Percentiles rank a stretch among this genome's conserved stretches.
Conservation (phyloP, 2,329 filamentous ascomycete species). For the Alternaria solani region DNA sequence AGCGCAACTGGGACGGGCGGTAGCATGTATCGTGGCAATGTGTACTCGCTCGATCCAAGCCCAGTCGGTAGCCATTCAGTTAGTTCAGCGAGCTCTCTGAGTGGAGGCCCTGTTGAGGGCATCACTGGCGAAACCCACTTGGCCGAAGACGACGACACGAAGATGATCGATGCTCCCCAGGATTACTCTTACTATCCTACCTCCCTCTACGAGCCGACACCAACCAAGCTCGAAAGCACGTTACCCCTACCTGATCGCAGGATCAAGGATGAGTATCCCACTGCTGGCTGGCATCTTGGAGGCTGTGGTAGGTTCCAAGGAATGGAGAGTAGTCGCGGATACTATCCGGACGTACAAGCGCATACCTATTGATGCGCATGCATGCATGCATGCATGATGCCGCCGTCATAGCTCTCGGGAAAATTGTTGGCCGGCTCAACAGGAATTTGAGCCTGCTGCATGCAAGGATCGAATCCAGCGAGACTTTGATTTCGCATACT, state of each 20-base stretch:
- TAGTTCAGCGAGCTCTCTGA: constrained; percentile 55
- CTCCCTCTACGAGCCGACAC: constrained; percentile 54
- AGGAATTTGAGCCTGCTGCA: constrained; percentile 12
- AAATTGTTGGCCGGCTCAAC: constrained; percentile 20
- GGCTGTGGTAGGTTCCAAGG: constrained; percentile 56
- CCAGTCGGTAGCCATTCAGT: constrained; percentile 54
- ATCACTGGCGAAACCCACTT: constrained; percentile 54
- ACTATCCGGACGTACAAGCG: constrained; percentile 55
- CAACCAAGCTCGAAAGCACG: constrained; percentile 41
- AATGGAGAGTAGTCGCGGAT: constrained; percentile 57
- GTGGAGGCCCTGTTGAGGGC: constrained; percentile 52
- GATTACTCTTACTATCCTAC: constrained; percentile 59
- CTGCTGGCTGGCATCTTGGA: constrained; percentile 50
- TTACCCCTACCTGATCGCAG: constrained; percentile 48
- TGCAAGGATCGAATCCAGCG: constrained; percentile 2
- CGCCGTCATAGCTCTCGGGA: constrained; percentile 19
- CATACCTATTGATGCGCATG: constrained; percentile 48
- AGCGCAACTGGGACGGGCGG: constrained; percentile 41
- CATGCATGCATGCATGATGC: neutral
- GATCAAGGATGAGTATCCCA: constrained; percentile 55
- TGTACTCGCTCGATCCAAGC: constrained; percentile 51
- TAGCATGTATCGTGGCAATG: constrained; percentile 45
- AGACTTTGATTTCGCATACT: constrained; percentile 4
- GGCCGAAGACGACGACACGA: constrained; percentile 47
- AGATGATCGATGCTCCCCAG: constrained; percentile 53